Evolutionary conservation across 129 eudicot genomes (phyloP).

Genomic region (Pulicaria dysenterica): DNA sequence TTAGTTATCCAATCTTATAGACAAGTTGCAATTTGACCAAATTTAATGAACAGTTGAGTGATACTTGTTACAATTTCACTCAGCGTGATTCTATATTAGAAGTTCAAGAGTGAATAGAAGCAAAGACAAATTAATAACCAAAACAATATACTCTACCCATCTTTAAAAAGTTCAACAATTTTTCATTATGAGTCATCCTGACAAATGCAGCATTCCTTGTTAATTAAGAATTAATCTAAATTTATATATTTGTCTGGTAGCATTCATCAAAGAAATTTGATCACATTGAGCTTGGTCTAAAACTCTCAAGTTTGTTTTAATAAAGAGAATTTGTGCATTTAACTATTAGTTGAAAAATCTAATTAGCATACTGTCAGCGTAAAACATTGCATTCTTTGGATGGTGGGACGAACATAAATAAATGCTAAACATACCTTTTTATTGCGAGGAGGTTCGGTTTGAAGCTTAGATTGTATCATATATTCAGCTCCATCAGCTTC

Average conservation of each 20-base stretch:
- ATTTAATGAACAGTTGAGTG: neutral
- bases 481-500: constrained; percentile 34
- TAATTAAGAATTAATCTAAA: neutral
- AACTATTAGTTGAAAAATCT: constrained; percentile 2
- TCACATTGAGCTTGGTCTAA: constrained; percentile 12
- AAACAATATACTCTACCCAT: neutral
- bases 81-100: neutral
- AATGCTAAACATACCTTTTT: constrained; percentile 57
- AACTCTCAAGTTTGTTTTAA: neutral
- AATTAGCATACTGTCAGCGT: neutral
- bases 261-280: neutral
- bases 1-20: neutral
- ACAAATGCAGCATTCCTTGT: neutral
- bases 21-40: neutral
- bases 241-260: neutral
- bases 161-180: neutral
- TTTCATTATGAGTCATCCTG: neutral
- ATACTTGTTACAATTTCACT: neutral
- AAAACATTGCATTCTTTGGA: neutral
- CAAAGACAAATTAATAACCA: neutral
- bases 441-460: constrained; percentile 51
- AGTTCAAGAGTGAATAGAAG: neutral
- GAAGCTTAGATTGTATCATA: constrained; percentile 28
- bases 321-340: neutral
- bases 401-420: neutral